Evolutionary conservation across 2,329 filamentous ascomycete species (phyloP).

Genomic region (Aureobasidium subglaciale): DNA sequence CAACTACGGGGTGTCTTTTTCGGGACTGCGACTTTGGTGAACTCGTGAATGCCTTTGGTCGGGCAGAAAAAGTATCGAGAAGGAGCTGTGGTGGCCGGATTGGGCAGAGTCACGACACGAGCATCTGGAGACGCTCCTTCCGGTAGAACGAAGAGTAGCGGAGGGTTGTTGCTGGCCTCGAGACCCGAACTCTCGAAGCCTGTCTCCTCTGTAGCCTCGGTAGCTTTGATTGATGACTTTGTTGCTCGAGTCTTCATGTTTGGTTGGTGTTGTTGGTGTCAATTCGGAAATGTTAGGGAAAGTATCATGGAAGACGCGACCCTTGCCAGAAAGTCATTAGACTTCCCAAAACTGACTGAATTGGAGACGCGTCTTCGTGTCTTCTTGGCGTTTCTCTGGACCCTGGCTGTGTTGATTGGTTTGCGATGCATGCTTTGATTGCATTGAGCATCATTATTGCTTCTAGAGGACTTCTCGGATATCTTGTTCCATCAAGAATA

Average conservation of each 20-base stretch:
- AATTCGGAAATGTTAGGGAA: too few species aligned
- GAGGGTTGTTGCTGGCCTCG: slow-evolving; percentile 34
- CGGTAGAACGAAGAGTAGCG: slow-evolving; percentile 53
- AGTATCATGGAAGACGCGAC: slow-evolving; percentile 7
- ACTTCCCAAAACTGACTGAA: slow-evolving; percentile 8
- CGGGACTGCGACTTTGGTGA: slow-evolving; percentile 49
- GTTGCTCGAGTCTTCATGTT: slow-evolving; percentile 27
- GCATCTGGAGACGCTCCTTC: slow-evolving; percentile 44
- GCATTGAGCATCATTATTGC: background rate
- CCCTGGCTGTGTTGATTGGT: background rate
- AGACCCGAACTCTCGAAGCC: slow-evolving; percentile 23
- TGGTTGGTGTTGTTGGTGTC: background rate
- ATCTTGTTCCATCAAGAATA: background rate
- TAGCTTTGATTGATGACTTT: slow-evolving; percentile 17
- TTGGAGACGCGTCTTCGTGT: slow-evolving; percentile 1
- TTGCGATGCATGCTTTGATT: background rate
- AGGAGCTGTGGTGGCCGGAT: slow-evolving; percentile 43
- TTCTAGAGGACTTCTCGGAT: background rate
- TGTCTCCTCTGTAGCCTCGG: slow-evolving; percentile 17
- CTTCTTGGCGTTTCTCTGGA: background rate
- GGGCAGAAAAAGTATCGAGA: slow-evolving; percentile 55
- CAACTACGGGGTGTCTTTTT: slow-evolving; percentile 48
- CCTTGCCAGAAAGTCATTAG: background rate
- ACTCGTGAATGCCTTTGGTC: slow-evolving; percentile 52
- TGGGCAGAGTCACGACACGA: slow-evolving; percentile 49